Percentiles rank a stretch among this genome's conserved stretches.
These are phyloP conservation scores for Penicillium goetzii DNA, from an alignment of 495 filamentous ascomycete genomes.

Conservation along the genomic window DNA sequence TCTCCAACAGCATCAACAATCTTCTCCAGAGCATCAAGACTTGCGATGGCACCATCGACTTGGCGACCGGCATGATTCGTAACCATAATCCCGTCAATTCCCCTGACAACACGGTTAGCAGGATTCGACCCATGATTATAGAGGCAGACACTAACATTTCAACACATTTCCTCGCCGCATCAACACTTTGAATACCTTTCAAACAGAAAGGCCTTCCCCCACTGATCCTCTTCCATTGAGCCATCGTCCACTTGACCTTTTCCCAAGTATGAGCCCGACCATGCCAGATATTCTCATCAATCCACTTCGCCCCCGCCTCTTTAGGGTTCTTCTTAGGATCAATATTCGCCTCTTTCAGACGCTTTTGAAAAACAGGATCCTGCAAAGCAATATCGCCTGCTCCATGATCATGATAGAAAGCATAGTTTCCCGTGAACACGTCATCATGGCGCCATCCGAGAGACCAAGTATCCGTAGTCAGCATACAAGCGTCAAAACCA, in stretches of 20 bases:
- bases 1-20: conserved; percentile 59
- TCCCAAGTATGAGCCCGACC: conserved; percentile 63
- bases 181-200: conserved; percentile 60
- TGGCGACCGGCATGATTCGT: conserved; percentile 64
- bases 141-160: conserved; percentile 40
- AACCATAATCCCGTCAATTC: conserved; percentile 64
- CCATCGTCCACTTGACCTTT: conserved; percentile 57
- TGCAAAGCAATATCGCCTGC: conserved; percentile 57
- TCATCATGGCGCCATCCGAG: conserved; percentile 70
- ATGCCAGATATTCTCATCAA: conserved; percentile 65
- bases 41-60: conserved; percentile 63
- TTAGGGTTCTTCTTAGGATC: conserved; percentile 55
- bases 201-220: conserved; percentile 59
- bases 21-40: conserved; percentile 62
- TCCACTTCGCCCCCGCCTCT: conserved; percentile 61
- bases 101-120: conserved; percentile 49
- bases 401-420: conserved; percentile 62
- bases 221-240: conserved; percentile 56
- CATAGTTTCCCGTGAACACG: conserved; percentile 61
- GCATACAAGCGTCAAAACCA: conserved; percentile 62
- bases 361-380: conserved; percentile 61
- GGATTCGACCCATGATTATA: conserved; percentile 42
- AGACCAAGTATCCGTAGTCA: conserved; percentile 69
- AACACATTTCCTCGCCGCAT: conserved; percentile 59
- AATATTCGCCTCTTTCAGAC: conserved; percentile 53